A percentile compares a stretch with the other conserved stretches of the same genome.
Conservation (phyloP, 768 basidiomycete species). For the Thelephora ganbajun region DNA sequence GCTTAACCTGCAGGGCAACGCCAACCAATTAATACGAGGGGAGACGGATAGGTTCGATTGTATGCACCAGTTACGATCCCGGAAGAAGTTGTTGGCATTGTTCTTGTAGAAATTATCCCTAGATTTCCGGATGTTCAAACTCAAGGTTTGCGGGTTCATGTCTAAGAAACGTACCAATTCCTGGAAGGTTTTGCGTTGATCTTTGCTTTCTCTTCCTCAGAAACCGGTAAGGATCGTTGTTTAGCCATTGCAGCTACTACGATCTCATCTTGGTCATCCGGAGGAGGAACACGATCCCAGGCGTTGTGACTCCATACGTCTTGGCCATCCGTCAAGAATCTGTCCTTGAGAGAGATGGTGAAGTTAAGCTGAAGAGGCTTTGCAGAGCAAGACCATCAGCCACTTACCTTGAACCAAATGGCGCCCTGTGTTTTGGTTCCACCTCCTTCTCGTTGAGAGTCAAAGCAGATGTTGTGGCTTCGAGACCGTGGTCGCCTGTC, state of each 20-base stretch:
- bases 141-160: not conserved
- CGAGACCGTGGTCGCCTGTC: not conserved
- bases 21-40: not conserved
- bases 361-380: not conserved
- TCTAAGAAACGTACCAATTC: conserved; percentile 38
- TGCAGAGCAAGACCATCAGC: conserved; percentile 4
- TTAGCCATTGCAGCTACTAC: conserved; percentile 56
- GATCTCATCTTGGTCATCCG: conserved; percentile 62
- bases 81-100: conserved; percentile 84
- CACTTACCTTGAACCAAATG: conserved; percentile 56
- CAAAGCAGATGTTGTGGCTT: conserved; percentile 26
- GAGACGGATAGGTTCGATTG: not conserved
- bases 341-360: conserved; percentile 13
- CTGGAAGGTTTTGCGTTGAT: conserved; percentile 63
- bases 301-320: conserved; percentile 82
- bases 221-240: conserved; percentile 64
- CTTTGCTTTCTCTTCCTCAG: conserved; percentile 52
- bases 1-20: conserved; percentile 43
- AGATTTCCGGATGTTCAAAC: not conserved
- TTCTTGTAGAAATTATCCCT: conserved; percentile 93
- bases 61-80: conserved; percentile 75
- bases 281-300: conserved; percentile 84
- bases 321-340: conserved; percentile 55
- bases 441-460: conserved; percentile 41
- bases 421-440: conserved; percentile 28